Base-by-base conservation (phyloP, 2,329 filamentous ascomycete species). In the Colletotrichum liaoningense region DNA sequence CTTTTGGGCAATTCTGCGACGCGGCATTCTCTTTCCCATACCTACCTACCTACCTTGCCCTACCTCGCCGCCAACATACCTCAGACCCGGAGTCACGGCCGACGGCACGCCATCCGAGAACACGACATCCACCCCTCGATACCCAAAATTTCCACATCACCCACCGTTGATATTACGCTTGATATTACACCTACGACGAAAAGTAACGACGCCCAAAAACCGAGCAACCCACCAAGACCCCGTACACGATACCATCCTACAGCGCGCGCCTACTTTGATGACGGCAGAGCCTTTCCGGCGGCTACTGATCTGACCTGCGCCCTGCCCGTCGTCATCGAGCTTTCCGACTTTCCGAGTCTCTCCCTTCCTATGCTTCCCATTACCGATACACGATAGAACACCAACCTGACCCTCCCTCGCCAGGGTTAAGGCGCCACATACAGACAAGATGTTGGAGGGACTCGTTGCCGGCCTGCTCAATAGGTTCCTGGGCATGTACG, bases 401-500 rank as follows among this genome's bases (percentile, higher is more conserved):
- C 54, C 52, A 22, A 72, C 12, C 22, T 56, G 56, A 69, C 42
- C 68, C 63, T 74, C 73, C 72, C 72, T 73, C 63, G 91, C 92
- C 93, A 81, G 93, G 93, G 91, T 93, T 80, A 95, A 90, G 93
- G 88, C 91, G 87, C 81, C 81, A 22, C 19, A 83, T 78, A 79
- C 83, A 83, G 83, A 86, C 88, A 88, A 83, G 80, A 99, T 99
- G 97, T 91, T 99, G 86, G 97, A 99, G 90, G 94, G 95, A 78
- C 89, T 99, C 78, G 97, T 98, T 76, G 95, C 97, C 79, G 97
- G 96, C 85, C 89, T 99, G 88, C 93, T 99, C 79, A 99, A 99
- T 88, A 94, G 97, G 87, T 98, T 99, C 86, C 87, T 99, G 91
- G 97, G 97, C 89, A 98, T 98, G 93, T 99, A 99, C 84, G 96